Evolutionary conservation across 2,329 filamentous ascomycete genomes (phyloP), one percentile per base, ranked within the genome.

Genomic region (Daldinia sp.): DNA sequence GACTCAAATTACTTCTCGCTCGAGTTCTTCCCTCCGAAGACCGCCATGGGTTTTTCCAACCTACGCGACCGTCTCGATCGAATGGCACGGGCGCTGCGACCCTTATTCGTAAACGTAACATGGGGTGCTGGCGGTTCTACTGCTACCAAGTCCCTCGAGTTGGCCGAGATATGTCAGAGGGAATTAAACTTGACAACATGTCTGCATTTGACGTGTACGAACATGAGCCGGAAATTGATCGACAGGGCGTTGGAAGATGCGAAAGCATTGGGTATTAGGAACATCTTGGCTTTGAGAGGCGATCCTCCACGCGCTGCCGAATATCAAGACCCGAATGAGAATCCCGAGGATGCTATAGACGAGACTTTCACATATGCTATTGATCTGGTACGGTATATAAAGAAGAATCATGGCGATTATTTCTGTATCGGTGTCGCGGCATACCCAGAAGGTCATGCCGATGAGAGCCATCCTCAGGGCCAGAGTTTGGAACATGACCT

Each of bases 11-110:
- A 96, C 85, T 97, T 97, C 82, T 98, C 96, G 54, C 91, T 98
- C 81, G 96, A 99, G 83, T 99, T 99, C 89, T 99, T 99, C 84
- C 96, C 96, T 73, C 96, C 96, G 71, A 99, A 98, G 85, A 99
- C 96, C 53, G 87, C 91, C 69, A 97, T 97, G 90, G 96, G 96
- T 72, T 97, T 96, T 76, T 91, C 93, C 70, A 99, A 99, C 80
- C 89, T 99, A 62, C 92, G 95, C 78, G 92, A 93, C 72, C 94
- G 96, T 78, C 89, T 99, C 66, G 92, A 97, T 79, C 93, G 96
- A 79, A 98, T 99, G 96, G 90, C 96, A 56, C 90, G 93, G 72
- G 94, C 93, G 13, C 86, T 99, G 65, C 91, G 93, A 13, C 96
- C 96, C 48, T 87, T 98, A 51, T 99, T 99, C 78, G 93, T 99